phyloP scores from a whole-genome alignment of 2,329 filamentous ascomycete genomes.

The Epichloe gansuensis region DNA sequence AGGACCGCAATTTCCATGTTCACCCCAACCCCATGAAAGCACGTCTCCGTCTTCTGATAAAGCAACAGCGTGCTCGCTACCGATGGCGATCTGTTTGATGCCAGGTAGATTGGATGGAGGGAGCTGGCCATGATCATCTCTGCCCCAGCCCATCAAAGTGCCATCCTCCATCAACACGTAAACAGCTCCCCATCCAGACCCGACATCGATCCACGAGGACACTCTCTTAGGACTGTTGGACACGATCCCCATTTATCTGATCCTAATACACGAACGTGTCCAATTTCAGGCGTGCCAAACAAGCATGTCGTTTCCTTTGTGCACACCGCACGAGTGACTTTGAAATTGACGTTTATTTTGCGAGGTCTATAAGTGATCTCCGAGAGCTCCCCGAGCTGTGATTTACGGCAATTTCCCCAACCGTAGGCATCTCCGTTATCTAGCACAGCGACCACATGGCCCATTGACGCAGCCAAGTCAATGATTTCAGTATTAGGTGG shows the following conservation, averaged over 20 bases:
- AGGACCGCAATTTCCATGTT: slow-evolving; percentile 90
- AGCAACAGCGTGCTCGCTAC: slow-evolving; percentile 82
- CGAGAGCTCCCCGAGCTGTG: slow-evolving; percentile 58
- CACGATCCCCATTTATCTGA: slow-evolving; percentile 59
- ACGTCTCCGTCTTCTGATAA: slow-evolving; percentile 54
- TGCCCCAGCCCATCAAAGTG: slow-evolving; percentile 61
- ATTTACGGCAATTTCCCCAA: slow-evolving; percentile 81
- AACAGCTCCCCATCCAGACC: slow-evolving; percentile 72
- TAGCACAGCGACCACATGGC: slow-evolving; percentile 63
- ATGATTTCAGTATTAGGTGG: slow-evolving; percentile 45
- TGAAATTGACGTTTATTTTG: slow-evolving; percentile 50
- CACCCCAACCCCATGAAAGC: slow-evolving; percentile 89
- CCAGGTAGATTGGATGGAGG: slow-evolving; percentile 48
- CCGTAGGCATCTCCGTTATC: slow-evolving; percentile 68
- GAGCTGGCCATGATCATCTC: slow-evolving; percentile 75
- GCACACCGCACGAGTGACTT: slow-evolving; percentile 56
- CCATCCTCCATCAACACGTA: slow-evolving; percentile 55
- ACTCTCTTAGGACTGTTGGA: slow-evolving; percentile 42
- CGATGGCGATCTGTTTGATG: slow-evolving; percentile 56
- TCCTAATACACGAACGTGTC: slow-evolving; percentile 56
- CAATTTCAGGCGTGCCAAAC: slow-evolving; percentile 40
- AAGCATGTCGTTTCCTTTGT: slow-evolving; percentile 80
- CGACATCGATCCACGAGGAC: slow-evolving; percentile 52
- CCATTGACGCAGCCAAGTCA: slow-evolving; percentile 61
- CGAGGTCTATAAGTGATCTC: slow-evolving; percentile 46